Conservation (phyloP, 139 green algal species). For the Mesotaenium endlicherianum region DNA sequence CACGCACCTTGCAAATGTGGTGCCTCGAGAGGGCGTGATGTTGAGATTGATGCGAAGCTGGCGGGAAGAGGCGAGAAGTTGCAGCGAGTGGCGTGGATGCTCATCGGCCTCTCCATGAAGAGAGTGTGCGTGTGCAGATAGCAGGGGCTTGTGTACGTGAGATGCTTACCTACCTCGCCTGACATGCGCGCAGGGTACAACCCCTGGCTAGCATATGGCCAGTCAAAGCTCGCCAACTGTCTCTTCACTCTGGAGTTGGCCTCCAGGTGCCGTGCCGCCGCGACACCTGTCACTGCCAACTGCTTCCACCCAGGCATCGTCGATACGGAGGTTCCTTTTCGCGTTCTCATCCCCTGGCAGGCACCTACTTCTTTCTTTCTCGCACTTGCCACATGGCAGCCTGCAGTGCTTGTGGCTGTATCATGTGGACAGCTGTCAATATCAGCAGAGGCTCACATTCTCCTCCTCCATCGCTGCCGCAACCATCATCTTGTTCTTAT, state of each 20-base stretch:
- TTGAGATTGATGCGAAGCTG: too few species aligned
- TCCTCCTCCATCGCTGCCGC: background rate
- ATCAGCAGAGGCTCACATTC: background rate
- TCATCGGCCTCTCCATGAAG: too few species aligned
- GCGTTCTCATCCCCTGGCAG: background rate
- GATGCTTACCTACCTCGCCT: background rate
- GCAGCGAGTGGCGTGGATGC: too few species aligned
- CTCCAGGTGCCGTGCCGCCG: background rate
- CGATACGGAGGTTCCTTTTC: slow-evolving; percentile 3
- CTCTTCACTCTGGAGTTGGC: slow-evolving; percentile 62
- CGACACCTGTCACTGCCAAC: background rate
- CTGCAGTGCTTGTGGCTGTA: background rate
- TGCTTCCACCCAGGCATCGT: slow-evolving; percentile 23
- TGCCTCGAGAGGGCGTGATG: too few species aligned
- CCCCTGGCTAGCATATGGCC: slow-evolving; percentile 58
- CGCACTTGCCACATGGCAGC: background rate
- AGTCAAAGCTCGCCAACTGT: slow-evolving; percentile 83
- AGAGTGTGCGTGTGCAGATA: too few species aligned
- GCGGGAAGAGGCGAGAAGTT: too few species aligned
- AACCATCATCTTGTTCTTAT: background rate
- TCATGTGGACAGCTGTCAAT: background rate
- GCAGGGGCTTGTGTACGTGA: background rate
- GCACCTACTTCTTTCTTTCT: background rate
- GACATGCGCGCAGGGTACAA: slow-evolving; percentile 56
- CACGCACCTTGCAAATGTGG: too few species aligned